Conservation (phyloP, 768 basidiomycete genomes). For the Wakefieldia striispora region DNA sequence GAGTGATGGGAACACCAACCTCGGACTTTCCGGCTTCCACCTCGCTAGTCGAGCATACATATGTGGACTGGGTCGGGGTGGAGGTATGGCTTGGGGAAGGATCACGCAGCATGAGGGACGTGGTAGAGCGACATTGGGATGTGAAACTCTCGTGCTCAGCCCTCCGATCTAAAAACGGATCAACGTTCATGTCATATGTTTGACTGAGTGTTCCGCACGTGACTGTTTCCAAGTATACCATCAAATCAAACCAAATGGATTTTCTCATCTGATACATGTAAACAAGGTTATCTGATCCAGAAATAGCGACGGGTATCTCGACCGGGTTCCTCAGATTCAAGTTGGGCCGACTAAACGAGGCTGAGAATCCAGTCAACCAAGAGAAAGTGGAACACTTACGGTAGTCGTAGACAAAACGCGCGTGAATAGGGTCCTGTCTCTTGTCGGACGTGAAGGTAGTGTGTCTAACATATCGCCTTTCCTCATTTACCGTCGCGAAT, state of each 20-base stretch:
- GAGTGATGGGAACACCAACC: not conserved
- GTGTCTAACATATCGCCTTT: conserved; percentile 59
- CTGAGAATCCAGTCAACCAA: conserved; percentile 12
- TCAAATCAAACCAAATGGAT: no score
- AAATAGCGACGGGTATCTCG: not conserved
- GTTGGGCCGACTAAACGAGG: conserved; percentile 13
- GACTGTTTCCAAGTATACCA: no score
- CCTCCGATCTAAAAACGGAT: conserved; percentile 4
- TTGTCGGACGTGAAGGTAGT: conserved; percentile 62
- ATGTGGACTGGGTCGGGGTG: conserved; percentile 12
- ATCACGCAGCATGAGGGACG: conserved; percentile 13
- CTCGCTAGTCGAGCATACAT: conserved; percentile 4
- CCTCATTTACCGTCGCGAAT: conserved; percentile 54
- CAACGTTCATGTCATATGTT: not conserved
- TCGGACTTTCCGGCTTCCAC: not conserved
- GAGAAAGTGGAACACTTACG: conserved; percentile 40
- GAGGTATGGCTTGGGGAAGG: not conserved
- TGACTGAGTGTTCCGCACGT: no score
- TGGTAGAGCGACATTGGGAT: not conserved
- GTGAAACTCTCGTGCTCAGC: not conserved
- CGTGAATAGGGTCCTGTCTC: conserved; percentile 51
- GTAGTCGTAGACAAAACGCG: conserved; percentile 66
- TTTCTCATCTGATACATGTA: no score
- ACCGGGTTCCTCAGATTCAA: conserved; percentile 13
- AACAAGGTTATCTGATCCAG: not conserved